Percentiles rank a stretch among this genome's conserved stretches.
phyloP scores from a whole-genome alignment of 192 early-diverging fungal genomes.

The Linnemannia exigua region DNA sequence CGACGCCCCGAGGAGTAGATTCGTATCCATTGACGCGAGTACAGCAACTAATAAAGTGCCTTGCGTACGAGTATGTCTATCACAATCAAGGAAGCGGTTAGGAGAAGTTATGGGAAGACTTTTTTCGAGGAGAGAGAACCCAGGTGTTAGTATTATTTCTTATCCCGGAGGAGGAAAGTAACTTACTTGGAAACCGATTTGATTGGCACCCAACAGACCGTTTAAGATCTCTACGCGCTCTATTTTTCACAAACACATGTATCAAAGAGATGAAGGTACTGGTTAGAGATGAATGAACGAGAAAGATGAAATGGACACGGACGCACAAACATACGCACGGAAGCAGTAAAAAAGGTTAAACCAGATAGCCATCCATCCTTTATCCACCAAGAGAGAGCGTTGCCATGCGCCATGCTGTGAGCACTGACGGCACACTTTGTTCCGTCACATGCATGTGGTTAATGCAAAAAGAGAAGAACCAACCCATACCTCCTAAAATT shows the following conservation, averaged over 20 bases:
- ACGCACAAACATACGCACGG: too few relatives aligned
- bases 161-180: not conserved
- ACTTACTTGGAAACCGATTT: constrained; percentile 91
- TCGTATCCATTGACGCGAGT: constrained; percentile 95
- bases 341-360: too few relatives aligned
- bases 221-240: constrained; percentile 86
- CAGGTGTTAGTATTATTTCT: not conserved
- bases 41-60: constrained; percentile 94
- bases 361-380: too few relatives aligned
- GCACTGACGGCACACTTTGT: not conserved
- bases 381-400: too few relatives aligned
- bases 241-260: constrained; percentile 27
- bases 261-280: not conserved
- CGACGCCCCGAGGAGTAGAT: constrained; percentile 94
- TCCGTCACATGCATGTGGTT: not conserved
- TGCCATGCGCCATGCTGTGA: not conserved
- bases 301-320: too few relatives aligned
- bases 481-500: not conserved
- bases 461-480: too few relatives aligned
- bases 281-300: not conserved
- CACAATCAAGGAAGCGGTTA: not conserved
- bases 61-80: constrained; percentile 92
- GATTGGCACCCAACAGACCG: constrained; percentile 91
- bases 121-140: not conserved
- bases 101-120: not conserved